Evolutionary conservation across 2,329 filamentous ascomycete genomes (phyloP).

Genomic region (Talaromyces sp.): DNA sequence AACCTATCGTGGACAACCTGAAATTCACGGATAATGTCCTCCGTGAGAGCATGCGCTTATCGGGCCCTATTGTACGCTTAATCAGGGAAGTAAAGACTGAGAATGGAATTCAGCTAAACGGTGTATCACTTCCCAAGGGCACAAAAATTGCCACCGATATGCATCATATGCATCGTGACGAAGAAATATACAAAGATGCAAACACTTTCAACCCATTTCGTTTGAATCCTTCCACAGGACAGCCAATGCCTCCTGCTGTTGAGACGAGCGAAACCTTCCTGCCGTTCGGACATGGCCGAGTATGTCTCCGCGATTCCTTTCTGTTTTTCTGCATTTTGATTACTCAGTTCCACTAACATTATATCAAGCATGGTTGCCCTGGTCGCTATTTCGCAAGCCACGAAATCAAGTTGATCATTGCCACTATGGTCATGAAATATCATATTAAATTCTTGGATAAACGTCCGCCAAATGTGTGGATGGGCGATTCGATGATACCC

Average conservation of each 20-base stretch:
- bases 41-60: not conserved
- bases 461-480: slow-evolving; percentile 1
- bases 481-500: not conserved
- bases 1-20: not conserved
- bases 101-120: not conserved
- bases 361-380: not conserved
- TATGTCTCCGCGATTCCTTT: not conserved
- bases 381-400: not conserved
- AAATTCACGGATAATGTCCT: not conserved
- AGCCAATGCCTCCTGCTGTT: not conserved
- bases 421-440: not conserved
- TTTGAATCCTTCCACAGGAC: not conserved
- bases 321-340: not conserved
- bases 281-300: not conserved
- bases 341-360: not conserved
- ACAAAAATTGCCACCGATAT: not conserved
- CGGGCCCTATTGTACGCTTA: slow-evolving; percentile 1
- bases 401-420: not conserved
- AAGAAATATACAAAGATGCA: not conserved
- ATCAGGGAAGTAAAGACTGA: not conserved
- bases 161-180: not conserved
- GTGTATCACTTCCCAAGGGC: not conserved
- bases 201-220: not conserved
- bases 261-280: not conserved
- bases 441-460: not conserved